phyloP scores from a whole-genome alignment of 2,329 filamentous ascomycete species.

The Lachnellula arida region DNA sequence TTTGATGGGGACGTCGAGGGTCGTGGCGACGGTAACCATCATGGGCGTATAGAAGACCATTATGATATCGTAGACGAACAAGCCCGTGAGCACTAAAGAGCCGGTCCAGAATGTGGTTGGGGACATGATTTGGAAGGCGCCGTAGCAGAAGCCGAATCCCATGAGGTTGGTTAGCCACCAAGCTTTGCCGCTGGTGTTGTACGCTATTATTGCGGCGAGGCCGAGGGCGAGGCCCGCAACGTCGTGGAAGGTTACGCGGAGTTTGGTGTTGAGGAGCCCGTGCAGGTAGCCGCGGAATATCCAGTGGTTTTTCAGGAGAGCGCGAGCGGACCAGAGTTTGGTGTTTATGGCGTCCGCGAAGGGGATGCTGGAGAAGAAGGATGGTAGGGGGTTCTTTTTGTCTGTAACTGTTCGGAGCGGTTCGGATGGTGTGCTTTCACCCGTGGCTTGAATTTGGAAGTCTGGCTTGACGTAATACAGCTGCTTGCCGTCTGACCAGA shows the following conservation, averaged over 20 bases:
- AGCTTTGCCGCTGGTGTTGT: constrained; percentile 26
- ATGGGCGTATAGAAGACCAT: constrained; percentile 85
- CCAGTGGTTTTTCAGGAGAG: constrained; percentile 49
- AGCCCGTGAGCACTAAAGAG: constrained; percentile 66
- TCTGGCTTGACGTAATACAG: constrained; percentile 44
- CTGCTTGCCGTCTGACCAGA: constrained; percentile 52
- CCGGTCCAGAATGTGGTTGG: constrained; percentile 84
- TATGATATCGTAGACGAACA: constrained; percentile 95
- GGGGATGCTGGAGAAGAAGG: constrained; percentile 33
- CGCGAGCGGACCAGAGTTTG: constrained; percentile 47
- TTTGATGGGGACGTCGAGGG: constrained; percentile 89
- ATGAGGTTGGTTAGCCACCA: constrained; percentile 71
- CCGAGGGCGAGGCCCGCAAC: constrained; percentile 27
- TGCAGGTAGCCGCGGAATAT: constrained; percentile 30
- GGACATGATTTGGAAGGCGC: constrained; percentile 75
- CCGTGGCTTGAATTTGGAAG: constrained; percentile 26
- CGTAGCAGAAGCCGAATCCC: constrained; percentile 83
- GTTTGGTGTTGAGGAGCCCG: constrained; percentile 18
- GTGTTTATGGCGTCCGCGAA: constrained; percentile 26
- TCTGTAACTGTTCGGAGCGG: constrained; percentile 13
- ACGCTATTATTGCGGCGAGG: constrained; percentile 22
- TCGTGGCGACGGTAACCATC: constrained; percentile 84
- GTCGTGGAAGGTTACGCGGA: constrained; percentile 23
- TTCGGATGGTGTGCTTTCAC: constrained; percentile 8
- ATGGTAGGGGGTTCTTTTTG: constrained; percentile 38